Conservation (phyloP, 805 yeast genomes). For the Peterozyma xylosa region DNA sequence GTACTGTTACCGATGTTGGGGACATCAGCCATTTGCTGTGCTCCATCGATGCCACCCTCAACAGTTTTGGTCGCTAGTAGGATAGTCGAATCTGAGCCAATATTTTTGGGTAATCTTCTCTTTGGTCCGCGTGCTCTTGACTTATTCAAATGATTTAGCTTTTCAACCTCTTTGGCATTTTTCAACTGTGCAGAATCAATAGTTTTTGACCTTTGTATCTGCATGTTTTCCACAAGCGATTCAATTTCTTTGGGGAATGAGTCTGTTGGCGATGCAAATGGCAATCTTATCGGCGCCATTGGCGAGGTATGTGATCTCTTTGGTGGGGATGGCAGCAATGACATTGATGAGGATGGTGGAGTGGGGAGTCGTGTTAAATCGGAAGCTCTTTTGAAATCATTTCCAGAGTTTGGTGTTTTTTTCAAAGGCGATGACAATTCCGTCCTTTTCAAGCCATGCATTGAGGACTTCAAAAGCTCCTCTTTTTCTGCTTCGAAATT, state of each 20-base stretch:
- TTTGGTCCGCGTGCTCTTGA: constrained; percentile 44
- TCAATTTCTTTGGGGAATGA: not conserved
- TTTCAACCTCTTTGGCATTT: constrained; percentile 14
- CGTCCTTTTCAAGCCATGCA: constrained; percentile 1
- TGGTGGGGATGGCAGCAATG: not conserved
- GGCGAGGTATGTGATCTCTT: constrained; percentile 1
- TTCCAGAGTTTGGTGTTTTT: too few relatives aligned
- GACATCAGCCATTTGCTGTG: not conserved
- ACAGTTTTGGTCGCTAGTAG: too few relatives aligned
- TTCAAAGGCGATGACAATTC: not conserved
- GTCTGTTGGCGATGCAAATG: constrained; percentile 4
- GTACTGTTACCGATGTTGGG: too few relatives aligned
- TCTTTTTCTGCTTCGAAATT: constrained; percentile 6
- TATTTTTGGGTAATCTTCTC: constrained; percentile 31
- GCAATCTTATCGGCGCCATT: constrained; percentile 3
- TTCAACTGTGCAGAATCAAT: constrained; percentile 13
- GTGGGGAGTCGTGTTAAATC: not conserved
- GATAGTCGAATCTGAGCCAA: too few relatives aligned
- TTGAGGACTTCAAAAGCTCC: constrained; percentile 5
- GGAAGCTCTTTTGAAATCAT: too few relatives aligned
- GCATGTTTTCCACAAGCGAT: not conserved
- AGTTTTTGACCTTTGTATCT: constrained; percentile 10
- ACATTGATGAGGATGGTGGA: not conserved
- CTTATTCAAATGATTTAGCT: constrained; percentile 37
- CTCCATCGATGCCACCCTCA: not conserved